Base-by-base conservation (phyloP, 768 basidiomycete genomes). In the Trametes elegans region DNA sequence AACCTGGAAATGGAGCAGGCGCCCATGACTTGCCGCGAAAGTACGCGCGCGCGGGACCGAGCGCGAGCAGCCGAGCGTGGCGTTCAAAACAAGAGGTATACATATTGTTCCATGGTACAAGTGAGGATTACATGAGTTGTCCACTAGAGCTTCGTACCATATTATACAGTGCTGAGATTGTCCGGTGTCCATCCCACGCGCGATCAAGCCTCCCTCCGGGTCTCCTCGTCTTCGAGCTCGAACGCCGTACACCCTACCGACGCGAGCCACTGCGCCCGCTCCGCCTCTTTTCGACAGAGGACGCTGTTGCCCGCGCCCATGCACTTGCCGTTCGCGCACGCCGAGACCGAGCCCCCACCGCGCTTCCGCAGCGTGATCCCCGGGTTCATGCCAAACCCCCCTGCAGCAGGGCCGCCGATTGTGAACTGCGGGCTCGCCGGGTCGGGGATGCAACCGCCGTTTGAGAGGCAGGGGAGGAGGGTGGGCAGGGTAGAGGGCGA, bases 201-300 rank as follows among this genome's bases (percentile, higher is more conserved):
- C n/a, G n/a, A 24, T 18, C 23, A 7, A 45, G 16, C 36, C 5
- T 28, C 7, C 2, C 18, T n/a, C n/a, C n/a, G n/a, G n/a, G n/a
- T 27, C n/a, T 28, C 45, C 54, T 50, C 59, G 4, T 58, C 48
- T 18, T 63, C 62, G 9, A 60, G 68, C 53, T 82, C 79, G 61
- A 74, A 80, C 39, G 64, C 58, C 49, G 75, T 70, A 57, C 82
- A 83, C 21, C 74, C 73, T 18, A 84, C 74, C 39, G 56, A 63
- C 46, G 70, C 68, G 45, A 83, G 60, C 81, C 82, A 84, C 29
- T 69, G 61, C n/a, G 63, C 69, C 39, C 77, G 73, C 62, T 71
- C 76, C 59, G 76, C 71, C 53, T 73, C 78, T 53, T 71, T 69
- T 50, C 72, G 66, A 63, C 74, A 76, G 11, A 73, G 13, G 1